Base-by-base conservation (phyloP, 75 land plant species). In the Isoetes taiwanensis region DNA sequence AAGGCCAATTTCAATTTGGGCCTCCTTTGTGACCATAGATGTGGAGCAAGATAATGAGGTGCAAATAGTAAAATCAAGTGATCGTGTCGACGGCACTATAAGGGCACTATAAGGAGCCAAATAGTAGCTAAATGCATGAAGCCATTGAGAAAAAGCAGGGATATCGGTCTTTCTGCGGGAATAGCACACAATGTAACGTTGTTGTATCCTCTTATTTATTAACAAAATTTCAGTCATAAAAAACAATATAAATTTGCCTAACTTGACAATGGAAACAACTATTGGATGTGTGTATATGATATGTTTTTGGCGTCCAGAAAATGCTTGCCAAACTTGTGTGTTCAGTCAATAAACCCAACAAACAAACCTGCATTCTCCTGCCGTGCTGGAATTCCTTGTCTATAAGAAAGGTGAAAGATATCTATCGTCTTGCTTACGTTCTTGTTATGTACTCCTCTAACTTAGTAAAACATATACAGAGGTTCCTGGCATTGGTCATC, bases 401-500 rank as follows among this genome's bases (percentile, higher is more conserved):
- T 37, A 65, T 62, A 28, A 58, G 72, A 16, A 72, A 67, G 75
- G 72, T 72, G 5, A 23, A 11, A 25, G 54, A 17, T 35, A 11
- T 65, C 25, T 48, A 34, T 62, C 61, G 11, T 0, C 11, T 8
- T n/a, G n/a, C n/a, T n/a, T n/a, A 20, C 28, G 11, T 10, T 54
- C 56, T 54, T 54, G n/a, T 20, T 4, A 40, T 21, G 55, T 58
- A 8, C n/a, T n/a, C 32, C 12, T 42, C 19, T 23, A 41, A 56
- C 14, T 56, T 56, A n/a, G n/a, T n/a, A n/a, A n/a, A n/a, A n/a
- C 9, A 54, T 24, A 27, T 28, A 30, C 24, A 57, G 32, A 72
- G 75, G 30, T 72, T 30, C 75, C 75, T 33, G 75, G 75, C 35
- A 65, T 72, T 32, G 71, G 75, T 2, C 56, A 56, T 32, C 72